Evolutionary conservation across 2,329 filamentous ascomycete genomes (phyloP).

Genomic region (Clathrospora elynae): DNA sequence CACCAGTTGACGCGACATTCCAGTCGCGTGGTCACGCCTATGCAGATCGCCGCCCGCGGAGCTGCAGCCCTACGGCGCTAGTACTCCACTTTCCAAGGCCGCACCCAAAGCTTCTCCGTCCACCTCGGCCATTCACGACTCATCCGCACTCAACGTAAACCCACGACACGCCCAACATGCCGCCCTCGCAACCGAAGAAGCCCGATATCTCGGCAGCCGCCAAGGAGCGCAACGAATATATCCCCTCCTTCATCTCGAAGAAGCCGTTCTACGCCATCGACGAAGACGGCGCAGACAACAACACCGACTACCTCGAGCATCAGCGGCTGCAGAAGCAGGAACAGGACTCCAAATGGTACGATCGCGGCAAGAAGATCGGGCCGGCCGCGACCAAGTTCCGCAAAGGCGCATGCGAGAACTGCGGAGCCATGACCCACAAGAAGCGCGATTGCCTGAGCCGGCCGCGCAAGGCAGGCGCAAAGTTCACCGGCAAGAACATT

Average conservation of each 20-base stretch:
- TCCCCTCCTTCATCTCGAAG: slow-evolving; percentile 96
- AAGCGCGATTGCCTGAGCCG: slow-evolving; percentile 90
- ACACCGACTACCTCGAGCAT: slow-evolving; percentile 90
- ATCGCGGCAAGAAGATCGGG: slow-evolving; percentile 80
- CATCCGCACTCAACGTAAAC: slow-evolving; percentile 2
- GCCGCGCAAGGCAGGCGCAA: slow-evolving; percentile 85
- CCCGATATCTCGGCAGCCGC: slow-evolving; percentile 61
- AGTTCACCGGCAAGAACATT: slow-evolving; percentile 91
- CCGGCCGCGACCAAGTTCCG: slow-evolving; percentile 94
- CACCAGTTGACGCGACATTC: too few species aligned
- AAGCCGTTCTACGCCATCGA: slow-evolving; percentile 95
- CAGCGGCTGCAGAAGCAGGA: slow-evolving; percentile 79
- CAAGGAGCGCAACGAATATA: slow-evolving; percentile 97
- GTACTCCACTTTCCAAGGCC: slow-evolving; percentile 26
- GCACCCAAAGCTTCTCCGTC: slow-evolving; percentile 14
- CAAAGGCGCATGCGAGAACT: slow-evolving; percentile 98
- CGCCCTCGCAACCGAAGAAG: slow-evolving; percentile 55
- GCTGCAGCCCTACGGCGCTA: slow-evolving; percentile 41
- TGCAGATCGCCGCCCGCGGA: slow-evolving; percentile 19
- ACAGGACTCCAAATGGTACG: slow-evolving; percentile 84
- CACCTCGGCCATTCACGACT: slow-evolving; percentile 3
- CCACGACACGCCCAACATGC: slow-evolving; percentile 44
- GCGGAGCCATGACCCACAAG: slow-evolving; percentile 95
- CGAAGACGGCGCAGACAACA: slow-evolving; percentile 66
- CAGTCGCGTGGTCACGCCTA: slow-evolving; percentile 24